Conservation (phyloP, 129 eudicot species). For the Centrapalus pauciflorus region DNA sequence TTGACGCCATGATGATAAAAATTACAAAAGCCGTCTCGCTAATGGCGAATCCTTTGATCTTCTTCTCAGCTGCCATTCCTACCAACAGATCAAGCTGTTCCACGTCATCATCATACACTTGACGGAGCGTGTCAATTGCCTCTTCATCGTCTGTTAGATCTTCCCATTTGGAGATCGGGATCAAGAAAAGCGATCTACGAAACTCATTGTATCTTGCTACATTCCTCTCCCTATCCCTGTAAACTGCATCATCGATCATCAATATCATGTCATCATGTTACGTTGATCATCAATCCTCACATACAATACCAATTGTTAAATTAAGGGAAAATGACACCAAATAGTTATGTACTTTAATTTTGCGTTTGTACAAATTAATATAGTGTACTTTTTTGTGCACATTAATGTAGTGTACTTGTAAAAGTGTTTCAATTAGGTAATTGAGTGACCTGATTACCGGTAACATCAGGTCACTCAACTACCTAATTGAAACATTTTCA, state of each 20-base stretch:
- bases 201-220: conserved; percentile 69
- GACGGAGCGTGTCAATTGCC: conserved; percentile 33
- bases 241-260: conserved; percentile 33
- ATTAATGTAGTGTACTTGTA: too few species aligned
- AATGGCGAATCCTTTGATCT: conserved; percentile 65
- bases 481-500: too few species aligned
- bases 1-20: conserved; percentile 59
- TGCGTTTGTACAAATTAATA: too few species aligned
- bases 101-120: conserved; percentile 51
- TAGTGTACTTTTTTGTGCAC: too few species aligned
- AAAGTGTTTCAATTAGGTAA: neutral
- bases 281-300: too few species aligned
- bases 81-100: conserved; percentile 53
- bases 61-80: conserved; percentile 57
- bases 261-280: too few species aligned
- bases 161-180: conserved; percentile 64
- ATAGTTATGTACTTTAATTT: too few species aligned
- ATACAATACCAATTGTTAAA: too few species aligned
- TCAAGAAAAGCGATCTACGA: conserved; percentile 40
- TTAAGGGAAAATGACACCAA: too few species aligned
- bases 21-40: conserved; percentile 61
- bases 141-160: conserved; percentile 52
- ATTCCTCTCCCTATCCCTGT: conserved; percentile 60
- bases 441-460: too few species aligned
- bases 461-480: too few species aligned